These are phyloP conservation scores for Cytospora chrysosperma DNA, from an alignment of 2,329 filamentous ascomycete species.

Conservation along the genomic window DNA sequence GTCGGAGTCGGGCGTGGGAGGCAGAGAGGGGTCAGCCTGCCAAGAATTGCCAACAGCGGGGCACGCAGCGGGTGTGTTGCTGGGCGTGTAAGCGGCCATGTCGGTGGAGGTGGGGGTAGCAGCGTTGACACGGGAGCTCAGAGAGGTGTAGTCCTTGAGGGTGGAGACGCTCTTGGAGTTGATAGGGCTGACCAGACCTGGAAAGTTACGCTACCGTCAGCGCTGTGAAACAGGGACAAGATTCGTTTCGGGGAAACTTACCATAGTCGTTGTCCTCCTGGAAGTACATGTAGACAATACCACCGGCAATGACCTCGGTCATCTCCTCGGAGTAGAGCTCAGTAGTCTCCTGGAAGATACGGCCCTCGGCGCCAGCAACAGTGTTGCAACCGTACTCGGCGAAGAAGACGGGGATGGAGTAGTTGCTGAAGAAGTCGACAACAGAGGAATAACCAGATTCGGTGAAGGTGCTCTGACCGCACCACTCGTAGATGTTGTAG, in stretches of 20 bases:
- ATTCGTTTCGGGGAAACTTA: background rate
- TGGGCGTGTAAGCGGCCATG: constrained; percentile 67
- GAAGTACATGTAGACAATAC: constrained; percentile 99
- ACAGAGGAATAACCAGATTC: constrained; percentile 79
- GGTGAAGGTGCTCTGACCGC: constrained; percentile 75
- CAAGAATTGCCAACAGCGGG: constrained; percentile 65
- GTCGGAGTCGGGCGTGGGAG: constrained; percentile 73
- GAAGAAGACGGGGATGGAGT: constrained; percentile 95
- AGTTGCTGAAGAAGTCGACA: constrained; percentile 82
- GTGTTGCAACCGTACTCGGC: constrained; percentile 97
- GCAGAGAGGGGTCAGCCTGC: constrained; percentile 69
- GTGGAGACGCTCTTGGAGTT: constrained; percentile 60
- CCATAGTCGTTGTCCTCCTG: constrained; percentile 73
- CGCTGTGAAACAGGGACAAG: constrained; percentile 28
- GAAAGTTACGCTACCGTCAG: constrained; percentile 25
- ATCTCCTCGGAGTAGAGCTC: constrained; percentile 80
- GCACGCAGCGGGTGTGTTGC: constrained; percentile 71
- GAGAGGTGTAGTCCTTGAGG: constrained; percentile 71
- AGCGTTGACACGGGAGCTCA: constrained; percentile 68
- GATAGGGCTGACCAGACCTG: constrained; percentile 64
- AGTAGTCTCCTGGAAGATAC: constrained; percentile 81
- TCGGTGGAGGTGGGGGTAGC: constrained; percentile 66
- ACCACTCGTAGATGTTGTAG: constrained; percentile 99
- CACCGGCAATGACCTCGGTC: constrained; percentile 86
- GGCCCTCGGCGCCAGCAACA: constrained; percentile 58